phyloP scores from a whole-genome alignment of 352 stramenopile genomes.

The Globisporangium cystogenes region DNA sequence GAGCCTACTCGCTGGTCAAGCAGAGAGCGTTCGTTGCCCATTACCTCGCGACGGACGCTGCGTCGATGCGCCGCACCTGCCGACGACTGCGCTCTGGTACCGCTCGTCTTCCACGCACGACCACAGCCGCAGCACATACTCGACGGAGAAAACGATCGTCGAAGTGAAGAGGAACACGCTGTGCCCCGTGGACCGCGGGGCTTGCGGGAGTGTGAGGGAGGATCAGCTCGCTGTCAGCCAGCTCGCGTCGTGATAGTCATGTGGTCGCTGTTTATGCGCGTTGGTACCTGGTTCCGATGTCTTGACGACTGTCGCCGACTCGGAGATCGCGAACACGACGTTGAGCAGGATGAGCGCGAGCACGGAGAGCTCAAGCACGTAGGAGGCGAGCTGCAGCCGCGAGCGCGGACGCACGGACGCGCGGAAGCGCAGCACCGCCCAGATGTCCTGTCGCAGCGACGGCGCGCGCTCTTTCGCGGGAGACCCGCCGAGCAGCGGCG shows the following conservation, averaged over 20 bases:
- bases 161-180: constrained; percentile 44
- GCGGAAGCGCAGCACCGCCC: constrained; percentile 54
- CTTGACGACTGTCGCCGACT: constrained; percentile 18
- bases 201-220: not conserved
- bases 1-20: constrained; percentile 17
- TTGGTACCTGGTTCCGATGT: constrained; percentile 9
- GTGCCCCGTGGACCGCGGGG: constrained; percentile 24
- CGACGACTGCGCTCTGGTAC: constrained; percentile 27
- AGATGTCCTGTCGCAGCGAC: constrained; percentile 40
- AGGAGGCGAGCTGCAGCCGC: constrained; percentile 43
- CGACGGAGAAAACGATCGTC: constrained; percentile 53
- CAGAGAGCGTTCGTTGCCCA: not conserved
- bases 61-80: constrained; percentile 19
- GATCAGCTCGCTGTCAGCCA: too few relatives aligned
- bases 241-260: too few relatives aligned
- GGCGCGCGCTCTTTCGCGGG: constrained; percentile 5
- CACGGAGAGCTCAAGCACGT: constrained; percentile 43
- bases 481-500: constrained; percentile 7
- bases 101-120: constrained; percentile 56
- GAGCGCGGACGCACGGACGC: constrained; percentile 36
- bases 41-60: not conserved
- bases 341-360: constrained; percentile 56
- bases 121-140: constrained; percentile 54
- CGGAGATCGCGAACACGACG: constrained; percentile 47
- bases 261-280: too few relatives aligned